Base-by-base conservation (phyloP, 1,284 basidiomycete species). In the Sanghuangporus weigelae region DNA sequence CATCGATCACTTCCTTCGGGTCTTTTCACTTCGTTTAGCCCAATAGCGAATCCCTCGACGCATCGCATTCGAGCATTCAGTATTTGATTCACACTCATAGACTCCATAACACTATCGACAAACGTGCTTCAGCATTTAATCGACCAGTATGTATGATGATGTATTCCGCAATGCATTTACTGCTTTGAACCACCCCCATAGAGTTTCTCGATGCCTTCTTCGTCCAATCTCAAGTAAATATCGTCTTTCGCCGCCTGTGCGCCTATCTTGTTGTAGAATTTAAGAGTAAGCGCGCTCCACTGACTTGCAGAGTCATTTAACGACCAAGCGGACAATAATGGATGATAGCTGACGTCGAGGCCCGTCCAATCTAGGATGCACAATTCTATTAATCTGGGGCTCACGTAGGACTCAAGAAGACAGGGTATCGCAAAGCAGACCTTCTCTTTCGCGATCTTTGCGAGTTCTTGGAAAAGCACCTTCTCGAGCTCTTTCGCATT, bases 391-490 rank as follows among this genome's bases (percentile, higher is more conserved):
- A 31, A 3, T 31, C 3, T 31, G 3, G 3, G 26, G 26, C 26
- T 31, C 26, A 31, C 26, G 26, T 2, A 4, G 26, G 26, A 31
- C 26, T 31, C 26, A 31, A 31, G 26, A 31, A 31, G 26, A 31
- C 26, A 31, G 5, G 26, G 26, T 5, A 31, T 5, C 5, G 26
- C 26, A 3, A 31, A 31, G 26, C 26, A 5, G 26, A 86, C 89
- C 83, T 90, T 91, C 73, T 90, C 88, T 71, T 90, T 83, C 3
- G 95, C 95, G 51, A 96, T 81, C 67, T 86, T 83, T 23, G 89
- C 94, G 11, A 98, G 84, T 68, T 90, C 86, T 21, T 83, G 87
- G 73, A 98, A 98, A 53, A 96, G 78, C 0, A 87, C 85, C 74
- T 96, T 98, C 38, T 95, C 95, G 40, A 97, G 76, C 1, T 96